These are phyloP conservation scores for Saccharomyces uvarum DNA, from an alignment of 1,139 yeast species.

Conservation along the genomic window DNA sequence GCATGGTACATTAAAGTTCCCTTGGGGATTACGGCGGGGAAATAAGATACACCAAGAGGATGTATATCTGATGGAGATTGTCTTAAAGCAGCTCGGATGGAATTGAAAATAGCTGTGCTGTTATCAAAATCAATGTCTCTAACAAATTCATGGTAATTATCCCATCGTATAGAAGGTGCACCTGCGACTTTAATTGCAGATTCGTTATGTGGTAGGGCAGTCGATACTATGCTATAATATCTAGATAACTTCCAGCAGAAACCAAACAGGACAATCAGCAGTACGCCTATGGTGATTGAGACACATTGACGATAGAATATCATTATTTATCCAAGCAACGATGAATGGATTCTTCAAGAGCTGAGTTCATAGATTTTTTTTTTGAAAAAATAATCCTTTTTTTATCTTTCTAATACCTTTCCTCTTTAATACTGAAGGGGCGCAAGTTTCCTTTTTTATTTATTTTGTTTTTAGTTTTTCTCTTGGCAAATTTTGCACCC, in stretches of 20 bases:
- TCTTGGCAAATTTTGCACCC: background rate
- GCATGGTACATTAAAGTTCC: constrained; percentile 50
- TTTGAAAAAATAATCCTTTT: background rate
- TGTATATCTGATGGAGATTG: constrained; percentile 42
- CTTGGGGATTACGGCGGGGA: constrained; percentile 50
- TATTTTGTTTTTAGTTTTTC: background rate
- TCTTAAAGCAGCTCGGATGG: constrained; percentile 44
- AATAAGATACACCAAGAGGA: constrained; percentile 49
- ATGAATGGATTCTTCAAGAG: background rate
- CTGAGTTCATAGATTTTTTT: background rate
- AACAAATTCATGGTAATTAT: constrained; percentile 16
- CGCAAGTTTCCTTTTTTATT: background rate
- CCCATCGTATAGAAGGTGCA: constrained; percentile 1
- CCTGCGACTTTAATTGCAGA: background rate
- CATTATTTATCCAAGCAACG: background rate
- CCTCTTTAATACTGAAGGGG: background rate
- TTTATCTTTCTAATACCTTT: background rate
- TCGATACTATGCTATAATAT: background rate
- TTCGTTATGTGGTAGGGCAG: background rate
- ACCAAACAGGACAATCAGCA: background rate
- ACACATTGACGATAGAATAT: background rate
- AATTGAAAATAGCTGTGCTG: constrained; percentile 47
- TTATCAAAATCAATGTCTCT: constrained; percentile 38
- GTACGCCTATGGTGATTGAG: background rate
- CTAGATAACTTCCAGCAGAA: background rate